Conservation (phyloP, 2,329 filamentous ascomycete species). For the Fusarium longipes region DNA sequence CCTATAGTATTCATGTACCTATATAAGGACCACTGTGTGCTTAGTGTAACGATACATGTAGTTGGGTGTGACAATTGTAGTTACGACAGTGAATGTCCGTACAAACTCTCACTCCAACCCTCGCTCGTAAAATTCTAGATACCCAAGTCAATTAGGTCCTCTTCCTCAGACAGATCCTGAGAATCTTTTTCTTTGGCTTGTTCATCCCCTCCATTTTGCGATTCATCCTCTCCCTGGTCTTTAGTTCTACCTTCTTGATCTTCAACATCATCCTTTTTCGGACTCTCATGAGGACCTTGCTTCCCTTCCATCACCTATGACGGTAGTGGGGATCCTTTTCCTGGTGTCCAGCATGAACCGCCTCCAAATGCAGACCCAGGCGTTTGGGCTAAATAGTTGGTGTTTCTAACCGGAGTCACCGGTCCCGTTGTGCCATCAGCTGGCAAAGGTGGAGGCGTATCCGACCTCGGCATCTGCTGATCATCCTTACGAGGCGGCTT, state of each 20-base stretch:
- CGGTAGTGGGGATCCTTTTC: constrained; percentile 56
- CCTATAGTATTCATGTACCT: not conserved
- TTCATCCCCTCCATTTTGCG: too few relatives aligned
- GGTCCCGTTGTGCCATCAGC: constrained; percentile 53
- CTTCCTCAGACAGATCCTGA: not conserved
- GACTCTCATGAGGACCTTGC: not conserved
- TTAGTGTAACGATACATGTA: not conserved
- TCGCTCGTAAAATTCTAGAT: not conserved
- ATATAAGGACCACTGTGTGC: not conserved
- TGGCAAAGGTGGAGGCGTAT: constrained; percentile 66
- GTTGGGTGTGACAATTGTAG: not conserved
- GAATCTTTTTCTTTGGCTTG: not conserved
- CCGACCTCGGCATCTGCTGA: constrained; percentile 58
- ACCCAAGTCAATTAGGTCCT: constrained; percentile 1
- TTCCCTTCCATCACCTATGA: constrained; percentile 32
- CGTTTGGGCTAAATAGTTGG: constrained; percentile 48
- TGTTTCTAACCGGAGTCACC: constrained; percentile 61
- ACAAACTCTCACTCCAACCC: not conserved
- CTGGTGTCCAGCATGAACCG: constrained; percentile 58
- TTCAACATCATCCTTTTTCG: not conserved
- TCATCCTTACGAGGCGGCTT: constrained; percentile 63
- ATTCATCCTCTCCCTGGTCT: not conserved
- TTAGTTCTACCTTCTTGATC: not conserved
- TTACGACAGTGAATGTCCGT: not conserved
- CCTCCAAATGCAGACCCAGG: constrained; percentile 54